Conservation (phyloP, 768 basidiomycete genomes). For the Crassisporium funariophilum region DNA sequence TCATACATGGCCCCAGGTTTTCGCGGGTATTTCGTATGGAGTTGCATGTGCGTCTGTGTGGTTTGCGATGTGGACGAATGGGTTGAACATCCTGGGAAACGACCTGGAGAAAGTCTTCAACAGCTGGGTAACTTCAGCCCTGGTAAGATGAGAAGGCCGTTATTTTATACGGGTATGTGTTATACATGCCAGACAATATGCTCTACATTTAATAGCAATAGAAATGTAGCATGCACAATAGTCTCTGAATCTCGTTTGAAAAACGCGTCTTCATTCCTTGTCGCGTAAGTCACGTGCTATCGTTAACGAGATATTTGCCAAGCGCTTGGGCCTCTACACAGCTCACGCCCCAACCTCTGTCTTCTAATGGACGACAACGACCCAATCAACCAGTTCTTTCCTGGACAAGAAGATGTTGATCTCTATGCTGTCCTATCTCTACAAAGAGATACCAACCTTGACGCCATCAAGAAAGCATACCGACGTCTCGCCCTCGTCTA, state of each 20-base stretch:
- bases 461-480: slow-evolving; percentile 84
- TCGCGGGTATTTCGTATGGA: slow-evolving; percentile 60
- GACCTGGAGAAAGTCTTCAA: slow-evolving; percentile 23
- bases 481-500: slow-evolving; percentile 76
- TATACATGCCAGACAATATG: too few species aligned
- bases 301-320: slow-evolving; percentile 6
- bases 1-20: slow-evolving; percentile 72
- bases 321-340: slow-evolving; percentile 12
- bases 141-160: too few species aligned
- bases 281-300: slow-evolving; percentile 21
- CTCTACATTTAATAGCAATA: too few species aligned
- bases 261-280: too few species aligned
- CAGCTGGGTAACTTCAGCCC: slow-evolving; percentile 4
- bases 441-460: slow-evolving; percentile 50
- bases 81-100: slow-evolving; percentile 25
- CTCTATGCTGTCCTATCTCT: slow-evolving; percentile 77
- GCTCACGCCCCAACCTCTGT: slow-evolving; percentile 10
- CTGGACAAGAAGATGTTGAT: slow-evolving; percentile 68
- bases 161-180: too few species aligned
- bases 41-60: slow-evolving; percentile 51
- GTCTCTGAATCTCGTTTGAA: too few species aligned
- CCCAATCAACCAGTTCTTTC: slow-evolving; percentile 77
- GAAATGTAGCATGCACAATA: too few species aligned
- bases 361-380: slow-evolving; percentile 67
- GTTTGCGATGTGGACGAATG: slow-evolving; percentile 58